Base-by-base conservation (phyloP, 768 basidiomycete species). In the Mycena belliarum region DNA sequence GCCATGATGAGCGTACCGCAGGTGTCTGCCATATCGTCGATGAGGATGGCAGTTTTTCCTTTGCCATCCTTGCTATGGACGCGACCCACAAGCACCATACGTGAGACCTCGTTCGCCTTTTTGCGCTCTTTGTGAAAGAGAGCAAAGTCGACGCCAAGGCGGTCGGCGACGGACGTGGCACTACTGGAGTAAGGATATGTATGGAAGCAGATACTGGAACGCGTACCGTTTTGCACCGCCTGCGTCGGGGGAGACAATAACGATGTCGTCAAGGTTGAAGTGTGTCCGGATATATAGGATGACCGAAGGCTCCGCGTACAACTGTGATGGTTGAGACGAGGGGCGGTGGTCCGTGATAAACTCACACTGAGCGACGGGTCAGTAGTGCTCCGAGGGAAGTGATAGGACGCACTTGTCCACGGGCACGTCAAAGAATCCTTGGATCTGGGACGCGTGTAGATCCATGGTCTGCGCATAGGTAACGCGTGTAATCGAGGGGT, bases 61-160 rank as follows among this genome's bases (percentile, higher is more conserved):
- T 7, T 14, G 14, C 7, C 7, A 7, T 7, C 29, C 77, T 97
- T 95, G 69, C 88, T 94, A 70, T 83, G 86, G 59, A 96, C 95
- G 67, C 93, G 87, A 2, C 96, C 96, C 40, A 99, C 96, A 46
- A 99, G 85, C 55, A 95, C 84, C 94, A 95, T 95, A 50, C 94
- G 85, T 55, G 92, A 93, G 6, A 95, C 92, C 63, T 93, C 89
- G 72, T 95, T 95, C 33, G 92, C 93, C 77, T 93, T 94, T 78
- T 95, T 95, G 57, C 96, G 89, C 79, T 99, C 96, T 70, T 98
- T 95, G 85, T 99, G 96, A 80, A 98, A 98, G 52, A 99, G 78
- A 26, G 96, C 97, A 77, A 99, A 98, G 68, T 98, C 96, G 53
- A 98, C 91, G 49, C 94, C 93, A 56, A 98, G 82, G 42, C 91